phyloP scores from a whole-genome alignment of 2,329 filamentous ascomycete species.

The Botryotinia globosa region DNA sequence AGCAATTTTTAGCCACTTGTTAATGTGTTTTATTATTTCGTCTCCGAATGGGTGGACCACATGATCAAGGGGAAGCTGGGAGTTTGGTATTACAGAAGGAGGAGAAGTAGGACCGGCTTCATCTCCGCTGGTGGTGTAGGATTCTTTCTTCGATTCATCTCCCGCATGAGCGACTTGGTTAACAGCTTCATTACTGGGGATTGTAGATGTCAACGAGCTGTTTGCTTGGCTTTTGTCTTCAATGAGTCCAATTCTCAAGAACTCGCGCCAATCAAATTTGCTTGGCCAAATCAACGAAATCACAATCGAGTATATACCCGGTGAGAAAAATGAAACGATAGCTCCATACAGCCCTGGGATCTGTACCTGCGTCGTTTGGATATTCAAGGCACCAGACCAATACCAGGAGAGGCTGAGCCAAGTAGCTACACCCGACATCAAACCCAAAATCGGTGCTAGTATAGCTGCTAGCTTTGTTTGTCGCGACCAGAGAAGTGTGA shows the following conservation, averaged over 20 bases:
- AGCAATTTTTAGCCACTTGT: slow-evolving; percentile 43
- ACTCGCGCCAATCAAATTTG: slow-evolving; percentile 45
- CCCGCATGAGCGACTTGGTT: background rate
- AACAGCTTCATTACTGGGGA: slow-evolving; percentile 28
- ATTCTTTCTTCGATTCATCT: background rate
- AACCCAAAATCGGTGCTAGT: slow-evolving; percentile 48
- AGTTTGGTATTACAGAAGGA: background rate
- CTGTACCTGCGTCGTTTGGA: slow-evolving; percentile 48
- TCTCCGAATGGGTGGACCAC: slow-evolving; percentile 45
- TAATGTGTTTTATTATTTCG: slow-evolving; percentile 38
- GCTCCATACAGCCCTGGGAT: slow-evolving; percentile 54
- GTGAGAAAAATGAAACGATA: slow-evolving; percentile 47
- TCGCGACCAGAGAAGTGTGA: slow-evolving; percentile 43
- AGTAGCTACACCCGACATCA: slow-evolving; percentile 50
- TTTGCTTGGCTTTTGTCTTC: slow-evolving; percentile 36
- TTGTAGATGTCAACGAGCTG: background rate
- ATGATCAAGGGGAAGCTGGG: slow-evolving; percentile 40
- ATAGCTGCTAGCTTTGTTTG: slow-evolving; percentile 49
- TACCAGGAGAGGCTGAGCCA: slow-evolving; percentile 51
- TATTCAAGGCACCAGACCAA: slow-evolving; percentile 41
- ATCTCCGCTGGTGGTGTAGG: background rate
- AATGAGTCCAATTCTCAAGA: slow-evolving; percentile 46
- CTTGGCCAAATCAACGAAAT: slow-evolving; percentile 47
- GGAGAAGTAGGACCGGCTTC: background rate
- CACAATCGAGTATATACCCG: slow-evolving; percentile 45